Conservation (phyloP, 1,139 yeast species). For the Candida anutae region DNA sequence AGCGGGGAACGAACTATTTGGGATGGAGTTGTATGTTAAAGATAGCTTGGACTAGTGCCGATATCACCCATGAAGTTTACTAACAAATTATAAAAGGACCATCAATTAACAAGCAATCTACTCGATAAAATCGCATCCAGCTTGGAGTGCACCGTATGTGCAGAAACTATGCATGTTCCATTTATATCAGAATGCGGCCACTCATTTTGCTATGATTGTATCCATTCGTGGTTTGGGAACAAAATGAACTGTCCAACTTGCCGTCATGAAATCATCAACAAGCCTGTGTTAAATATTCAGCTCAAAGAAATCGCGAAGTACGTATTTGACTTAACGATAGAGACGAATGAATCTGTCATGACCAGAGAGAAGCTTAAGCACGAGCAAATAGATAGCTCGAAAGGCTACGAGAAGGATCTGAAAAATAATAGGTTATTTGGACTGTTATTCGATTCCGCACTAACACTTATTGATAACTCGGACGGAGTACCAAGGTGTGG, state of each 20-base stretch:
- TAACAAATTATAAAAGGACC: constrained; percentile 10
- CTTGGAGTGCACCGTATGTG: constrained; percentile 37
- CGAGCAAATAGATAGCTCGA: constrained; percentile 18
- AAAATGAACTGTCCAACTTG: constrained; percentile 51
- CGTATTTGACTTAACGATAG: constrained; percentile 24
- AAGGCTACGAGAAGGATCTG: constrained; percentile 32
- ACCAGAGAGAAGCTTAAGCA: constrained; percentile 13
- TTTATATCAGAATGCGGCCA: constrained; percentile 38
- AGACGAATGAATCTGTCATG: constrained; percentile 12
- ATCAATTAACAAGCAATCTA: constrained; percentile 8
- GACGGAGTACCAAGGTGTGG: constrained; percentile 81
- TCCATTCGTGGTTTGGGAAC: constrained; percentile 43
- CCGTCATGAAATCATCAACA: constrained; percentile 31
- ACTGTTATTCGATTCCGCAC: constrained; percentile 41
- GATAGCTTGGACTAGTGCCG: too few relatives aligned
- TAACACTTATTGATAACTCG: constrained; percentile 49
- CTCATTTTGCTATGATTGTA: constrained; percentile 41
- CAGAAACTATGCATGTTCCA: constrained; percentile 40
- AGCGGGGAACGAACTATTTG: too few relatives aligned
- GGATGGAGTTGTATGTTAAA: too few relatives aligned
- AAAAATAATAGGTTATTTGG: constrained; percentile 34
- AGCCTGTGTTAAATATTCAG: constrained; percentile 40
- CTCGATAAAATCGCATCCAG: constrained; percentile 18
- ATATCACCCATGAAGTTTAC: too few relatives aligned
- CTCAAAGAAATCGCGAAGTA: constrained; percentile 28